A percentile compares a stretch with the other conserved stretches of the same genome.
Evolutionary conservation across 495 filamentous ascomycete species (phyloP).

Genomic region (Rhypophila decipiens): DNA sequence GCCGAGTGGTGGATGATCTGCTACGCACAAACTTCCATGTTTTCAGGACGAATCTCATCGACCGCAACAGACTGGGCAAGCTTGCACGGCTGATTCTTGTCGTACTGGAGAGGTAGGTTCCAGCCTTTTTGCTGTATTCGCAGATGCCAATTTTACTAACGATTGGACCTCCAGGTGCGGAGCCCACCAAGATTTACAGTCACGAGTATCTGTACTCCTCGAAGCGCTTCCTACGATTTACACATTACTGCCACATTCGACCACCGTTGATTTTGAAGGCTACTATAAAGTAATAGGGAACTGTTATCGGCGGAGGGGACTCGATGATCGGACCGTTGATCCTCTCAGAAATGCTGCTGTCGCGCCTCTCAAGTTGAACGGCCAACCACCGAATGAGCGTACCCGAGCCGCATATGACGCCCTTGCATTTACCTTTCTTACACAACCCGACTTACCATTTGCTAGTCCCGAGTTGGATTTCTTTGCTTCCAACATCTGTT

Average conservation of each 20-base stretch:
- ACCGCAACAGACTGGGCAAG: constrained; percentile 21
- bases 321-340: constrained; percentile 1
- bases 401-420: constrained; percentile 28
- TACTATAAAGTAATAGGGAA: constrained; percentile 19
- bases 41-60: constrained; percentile 16
- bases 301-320: constrained; percentile 14
- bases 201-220: constrained; percentile 11
- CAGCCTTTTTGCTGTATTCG: background rate
- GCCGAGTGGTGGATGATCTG: constrained; percentile 32
- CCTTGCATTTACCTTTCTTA: constrained; percentile 33
- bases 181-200: too few species aligned
- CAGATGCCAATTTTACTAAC: too few species aligned
- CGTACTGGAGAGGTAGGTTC: constrained; percentile 24
- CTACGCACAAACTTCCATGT: constrained; percentile 20
- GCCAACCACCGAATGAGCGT: constrained; percentile 8
- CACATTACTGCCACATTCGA: constrained; percentile 7
- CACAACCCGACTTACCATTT: constrained; percentile 14
- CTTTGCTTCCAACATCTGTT: constrained; percentile 16
- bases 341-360: constrained; percentile 11
- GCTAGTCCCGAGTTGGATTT: constrained; percentile 14
- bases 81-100: constrained; percentile 28
- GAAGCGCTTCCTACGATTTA: constrained; percentile 8
- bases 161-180: too few species aligned
- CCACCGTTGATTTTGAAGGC: constrained; percentile 7
- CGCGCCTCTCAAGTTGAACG: constrained; percentile 12